Evolutionary conservation across 257 asterid species (phyloP), one percentile per base, ranked within the genome.

Genomic region (Verbascum thapsus): DNA sequence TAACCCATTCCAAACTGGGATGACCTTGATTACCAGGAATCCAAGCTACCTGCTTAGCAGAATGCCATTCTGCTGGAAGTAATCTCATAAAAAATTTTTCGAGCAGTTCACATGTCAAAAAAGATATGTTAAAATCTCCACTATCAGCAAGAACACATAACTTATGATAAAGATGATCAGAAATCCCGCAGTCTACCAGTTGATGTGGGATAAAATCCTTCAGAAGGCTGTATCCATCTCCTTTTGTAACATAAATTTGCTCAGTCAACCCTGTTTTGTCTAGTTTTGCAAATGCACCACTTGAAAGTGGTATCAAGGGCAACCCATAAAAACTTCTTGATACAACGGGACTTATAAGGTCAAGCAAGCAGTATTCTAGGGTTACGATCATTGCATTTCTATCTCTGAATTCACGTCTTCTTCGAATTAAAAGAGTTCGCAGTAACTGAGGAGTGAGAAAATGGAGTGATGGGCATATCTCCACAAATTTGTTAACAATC

Each of bases 301-400:
- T 77, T 62, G 92, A 80, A 72, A 91, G 90, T 64, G 98, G 98
- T 68, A 91, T 72, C 76, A 91, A 76, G 52, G 95, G 94, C 67
- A 91, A 79, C 23, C 96, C 98, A 71, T 66, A 86, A 71, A 79
- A 84, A 80, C 74, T 78, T 32, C 82, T 83, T 54, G 88, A 78
- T 60, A 63, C 73, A 68, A 80, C 69, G 22, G 95, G 91, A 76
- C 55, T 73, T 53, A 48, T 66, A 61, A 88, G 86, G 78, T 91
- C 96, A 32, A 86, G 86, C 81, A 91, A 81, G 79, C 98, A 91
- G 77, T 91, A 91, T 67, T 91, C 96, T 42, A 91, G 95, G 75
- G 87, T 86, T 81, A 91, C 80, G 44, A 88, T 72, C 83, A 81
- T 80, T 60, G 98, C 90, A 79, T 69, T 75, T 73, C 83, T 83